Evolutionary conservation across 2,329 filamentous ascomycete genomes (phyloP).

Genomic region (Cytospora chrysosperma): DNA sequence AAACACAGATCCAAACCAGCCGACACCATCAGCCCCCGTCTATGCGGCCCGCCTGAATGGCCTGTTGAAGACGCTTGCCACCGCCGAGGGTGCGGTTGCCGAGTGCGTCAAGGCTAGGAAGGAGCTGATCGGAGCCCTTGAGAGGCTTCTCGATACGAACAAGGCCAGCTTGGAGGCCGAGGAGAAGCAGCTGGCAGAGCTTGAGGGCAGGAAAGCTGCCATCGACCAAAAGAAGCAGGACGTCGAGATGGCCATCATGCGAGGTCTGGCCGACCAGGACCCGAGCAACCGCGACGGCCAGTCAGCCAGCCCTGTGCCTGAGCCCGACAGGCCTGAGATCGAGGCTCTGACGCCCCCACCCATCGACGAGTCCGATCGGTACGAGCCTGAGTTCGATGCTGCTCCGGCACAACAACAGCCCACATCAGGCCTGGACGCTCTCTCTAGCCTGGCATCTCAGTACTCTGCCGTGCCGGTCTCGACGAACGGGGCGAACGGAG

Average conservation of each 20-base stretch:
- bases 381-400: constrained; percentile 27
- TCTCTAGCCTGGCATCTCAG: constrained; percentile 41
- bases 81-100: constrained; percentile 83
- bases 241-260: constrained; percentile 89
- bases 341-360: constrained; percentile 85
- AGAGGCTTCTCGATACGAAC: constrained; percentile 77
- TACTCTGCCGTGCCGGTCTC: constrained; percentile 51
- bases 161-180: constrained; percentile 69
- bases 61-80: constrained; percentile 84
- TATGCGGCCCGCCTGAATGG: constrained; percentile 87
- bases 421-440: constrained; percentile 39
- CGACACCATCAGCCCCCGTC: constrained; percentile 78
- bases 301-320: constrained; percentile 48
- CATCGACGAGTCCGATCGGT: constrained; percentile 41
- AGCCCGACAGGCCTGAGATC: constrained; percentile 73
- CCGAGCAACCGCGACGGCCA: constrained; percentile 48
- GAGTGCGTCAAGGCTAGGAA: constrained; percentile 85
- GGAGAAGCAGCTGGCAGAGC: constrained; percentile 60
- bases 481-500: constrained; percentile 42
- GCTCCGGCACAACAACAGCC: constrained; percentile 27
- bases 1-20: constrained; percentile 67
- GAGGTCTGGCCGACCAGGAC: constrained; percentile 64
- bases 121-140: constrained; percentile 73
- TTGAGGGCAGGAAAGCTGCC: constrained; percentile 65
- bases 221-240: constrained; percentile 83